Percentiles rank a stretch among this genome's conserved stretches.
These are phyloP conservation scores for Solanum chilense DNA, from an alignment of 257 asterid genomes.

Conservation along the genomic window DNA sequence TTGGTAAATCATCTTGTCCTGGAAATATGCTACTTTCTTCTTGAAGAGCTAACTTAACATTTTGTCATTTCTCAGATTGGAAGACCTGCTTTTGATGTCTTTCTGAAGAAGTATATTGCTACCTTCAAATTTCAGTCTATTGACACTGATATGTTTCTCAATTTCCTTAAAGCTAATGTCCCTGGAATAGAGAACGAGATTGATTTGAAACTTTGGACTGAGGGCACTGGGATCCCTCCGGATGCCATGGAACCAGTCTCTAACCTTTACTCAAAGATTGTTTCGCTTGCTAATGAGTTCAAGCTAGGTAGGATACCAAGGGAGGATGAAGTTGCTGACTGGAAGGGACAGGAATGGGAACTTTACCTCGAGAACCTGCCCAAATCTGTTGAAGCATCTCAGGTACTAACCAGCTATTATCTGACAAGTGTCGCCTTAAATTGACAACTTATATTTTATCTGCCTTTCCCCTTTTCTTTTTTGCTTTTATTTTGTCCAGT, in stretches of 20 bases:
- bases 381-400: conserved; percentile 74
- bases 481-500: neutral
- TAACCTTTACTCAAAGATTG: conserved; percentile 62
- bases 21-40: neutral
- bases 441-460: neutral
- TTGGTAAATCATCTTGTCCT: neutral
- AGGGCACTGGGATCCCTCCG: conserved; percentile 86
- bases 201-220: conserved; percentile 72
- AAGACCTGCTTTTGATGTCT: conserved; percentile 86
- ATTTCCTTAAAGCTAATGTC: conserved; percentile 70
- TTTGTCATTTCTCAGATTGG: conserved; percentile 48
- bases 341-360: conserved; percentile 97
- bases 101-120: conserved; percentile 64
- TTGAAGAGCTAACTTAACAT: neutral
- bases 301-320: conserved; percentile 78
- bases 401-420: conserved; percentile 27
- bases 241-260: conserved; percentile 98
- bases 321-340: conserved; percentile 89
- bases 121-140: conserved; percentile 91
- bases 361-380: conserved; percentile 81
- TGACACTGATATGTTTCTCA: conserved; percentile 80
- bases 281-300: conserved; percentile 65
- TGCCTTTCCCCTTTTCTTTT: neutral
- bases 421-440: neutral
- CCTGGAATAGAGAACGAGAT: conserved; percentile 71